phyloP scores from a whole-genome alignment of 2,329 filamentous ascomycete species.

The Fusarium buharicum region DNA sequence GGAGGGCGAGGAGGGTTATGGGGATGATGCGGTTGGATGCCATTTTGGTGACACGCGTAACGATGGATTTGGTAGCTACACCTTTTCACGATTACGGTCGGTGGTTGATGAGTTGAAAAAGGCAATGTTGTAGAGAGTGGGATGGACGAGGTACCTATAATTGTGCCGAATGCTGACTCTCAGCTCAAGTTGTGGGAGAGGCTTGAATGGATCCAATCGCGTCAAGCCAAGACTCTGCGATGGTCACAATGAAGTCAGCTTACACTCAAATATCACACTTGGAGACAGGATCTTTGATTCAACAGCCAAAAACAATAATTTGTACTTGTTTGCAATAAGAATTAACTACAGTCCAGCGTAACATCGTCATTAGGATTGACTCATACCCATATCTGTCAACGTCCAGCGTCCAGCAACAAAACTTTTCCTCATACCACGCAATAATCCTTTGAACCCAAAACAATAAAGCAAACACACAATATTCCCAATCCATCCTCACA shows the following conservation, averaged over 20 bases:
- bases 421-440: background rate
- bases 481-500: too few species aligned
- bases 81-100: too few species aligned
- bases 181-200: background rate
- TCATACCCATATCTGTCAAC: background rate
- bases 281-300: too few species aligned
- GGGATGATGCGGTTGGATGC: constrained; percentile 21
- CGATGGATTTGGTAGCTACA: too few species aligned
- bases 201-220: background rate
- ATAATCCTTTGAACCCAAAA: background rate
- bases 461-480: background rate
- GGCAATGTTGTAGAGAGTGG: background rate
- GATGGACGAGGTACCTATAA: background rate
- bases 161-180: background rate
- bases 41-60: constrained; percentile 5
- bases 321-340: background rate
- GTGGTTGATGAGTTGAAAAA: background rate
- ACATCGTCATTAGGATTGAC: constrained; percentile 6
- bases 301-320: background rate
- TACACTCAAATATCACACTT: too few species aligned
- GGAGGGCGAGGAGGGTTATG: constrained; percentile 23
- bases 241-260: background rate
- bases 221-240: background rate
- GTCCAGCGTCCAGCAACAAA: constrained; percentile 7
- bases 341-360: constrained; percentile 10